Base-by-base conservation (phyloP, 2,329 filamentous ascomycete species). In the Ilyonectria destructans region DNA sequence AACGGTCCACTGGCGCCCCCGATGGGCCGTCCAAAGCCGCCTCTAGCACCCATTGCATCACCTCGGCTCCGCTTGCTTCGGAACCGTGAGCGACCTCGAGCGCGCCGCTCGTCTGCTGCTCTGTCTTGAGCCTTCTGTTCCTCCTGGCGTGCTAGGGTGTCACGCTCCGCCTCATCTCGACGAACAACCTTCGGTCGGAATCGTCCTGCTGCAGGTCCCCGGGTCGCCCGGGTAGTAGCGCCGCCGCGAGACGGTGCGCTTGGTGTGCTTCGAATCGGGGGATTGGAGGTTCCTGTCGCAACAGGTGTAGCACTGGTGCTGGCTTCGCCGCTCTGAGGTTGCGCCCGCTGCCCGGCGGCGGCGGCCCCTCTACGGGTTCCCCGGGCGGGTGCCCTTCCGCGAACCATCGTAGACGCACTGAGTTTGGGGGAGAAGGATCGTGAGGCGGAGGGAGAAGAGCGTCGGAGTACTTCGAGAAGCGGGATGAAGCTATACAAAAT, bases 101-200 rank as follows among this genome's bases (percentile, higher is more conserved):
- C 80, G 58, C 77, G 78, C 21, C 79, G 77, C 75, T 83, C 82
- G 26, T 82, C 82, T 5, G 82, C 82, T 5, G 80, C 81, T 55
- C 81, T 79, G 56, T 83, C 81, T 37, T 70, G 80, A 2, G 82
- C 81, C 69, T 85, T 85, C 65, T 83, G 79, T 61, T 82, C 80
- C 67, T 85, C 83, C 61, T 83, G 80, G 13, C 82, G 79, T 52
- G 85, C 85, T 10, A 87, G 77, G 58, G 72, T 82, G 60, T 86
- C 84, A 74, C 86, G 80, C 58, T 87, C 85, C 7, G 83, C 82
- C 62, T 86, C 85, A 77, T 87, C 85, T 82, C 86, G 80, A 60
- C 86, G 82, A 55, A 86, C 75, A 66, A 83, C 85, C 70, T 83
- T 86, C 33, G 86, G 86, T 58, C 82, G 82, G 59, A 87, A 86